Evolutionary conservation across 176 grass and related monocot genomes (phyloP), one percentile per base, ranked within the genome.

Genomic region (Luzula sylvatica): DNA sequence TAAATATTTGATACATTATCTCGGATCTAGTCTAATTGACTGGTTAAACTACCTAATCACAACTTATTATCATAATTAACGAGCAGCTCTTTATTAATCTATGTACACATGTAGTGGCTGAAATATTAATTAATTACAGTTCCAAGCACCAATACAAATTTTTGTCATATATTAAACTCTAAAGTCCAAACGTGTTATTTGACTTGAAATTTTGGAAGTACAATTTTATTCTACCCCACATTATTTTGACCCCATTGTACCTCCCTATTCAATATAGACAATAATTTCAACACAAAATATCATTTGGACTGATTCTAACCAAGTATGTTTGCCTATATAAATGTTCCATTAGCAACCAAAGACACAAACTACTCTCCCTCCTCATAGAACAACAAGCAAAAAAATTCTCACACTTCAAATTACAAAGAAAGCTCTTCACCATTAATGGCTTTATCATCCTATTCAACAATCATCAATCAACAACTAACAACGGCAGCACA

Each of bases 371-470:
- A 62, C 15, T 11, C 42, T 39, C 25, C 27, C 58, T 46, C 22
- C 14, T 6, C 38, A 15, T 47, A 35, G 30, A 35, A 35, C 30
- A 35, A 9, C n/a, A n/a, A n/a, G n/a, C n/a, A 35, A 35, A 35
- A 35, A 35, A 35, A 35, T 9, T 4, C 29, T 4, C 30, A 35
- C 30, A 35, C 9, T 35, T 35, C 16, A 38, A 38, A 7, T 20
- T 20, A 22, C 17, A 13, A 57, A 40, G 8, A 41, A 40, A 58
- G 21, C 28, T 14, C 30, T 22, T 58, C 8, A 9, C 21, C 15
- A 61, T 4, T 16, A 46, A 72, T 72, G 68, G 68, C 45, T 3
- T 28, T 72, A 8, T 26, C 68, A 25, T 49, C 68, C 18, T 72
- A 38, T 38, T 41, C 55, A 12, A 42, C 26, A 35, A 42, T 72